Evolutionary conservation across 2,329 filamentous ascomycete genomes (phyloP).

Genomic region (Talaromyces sp.): DNA sequence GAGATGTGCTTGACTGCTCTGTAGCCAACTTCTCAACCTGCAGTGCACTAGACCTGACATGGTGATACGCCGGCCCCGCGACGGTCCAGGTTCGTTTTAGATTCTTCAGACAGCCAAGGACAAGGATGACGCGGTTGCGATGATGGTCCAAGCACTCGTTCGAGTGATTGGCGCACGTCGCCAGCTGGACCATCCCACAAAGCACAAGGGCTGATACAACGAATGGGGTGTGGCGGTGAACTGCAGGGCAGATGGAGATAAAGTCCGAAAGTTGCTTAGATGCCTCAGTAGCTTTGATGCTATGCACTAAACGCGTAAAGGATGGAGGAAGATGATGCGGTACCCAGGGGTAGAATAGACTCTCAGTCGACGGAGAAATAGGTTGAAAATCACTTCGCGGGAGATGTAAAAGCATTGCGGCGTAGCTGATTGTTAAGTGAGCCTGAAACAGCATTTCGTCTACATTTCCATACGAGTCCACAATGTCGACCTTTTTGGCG

Average conservation of each 20-base stretch:
- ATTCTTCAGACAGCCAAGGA: constrained; percentile 29
- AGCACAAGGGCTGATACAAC: constrained; percentile 18
- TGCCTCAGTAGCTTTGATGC: constrained; percentile 31
- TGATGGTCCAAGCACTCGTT: constrained; percentile 35
- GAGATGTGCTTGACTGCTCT: not conserved
- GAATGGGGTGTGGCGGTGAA: constrained; percentile 27
- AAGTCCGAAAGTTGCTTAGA: constrained; percentile 27
- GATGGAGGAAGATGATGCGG: constrained; percentile 24
- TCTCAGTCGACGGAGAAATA: constrained; percentile 18
- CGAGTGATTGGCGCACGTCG: constrained; percentile 27
- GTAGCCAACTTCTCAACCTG: constrained; percentile 11
- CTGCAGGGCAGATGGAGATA: constrained; percentile 27
- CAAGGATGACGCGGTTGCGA: constrained; percentile 30
- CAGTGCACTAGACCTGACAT: constrained; percentile 22
- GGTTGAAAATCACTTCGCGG: constrained; percentile 61
- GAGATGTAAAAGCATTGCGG: constrained; percentile 67
- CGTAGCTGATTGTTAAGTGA: constrained; percentile 34
- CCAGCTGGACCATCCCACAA: constrained; percentile 30
- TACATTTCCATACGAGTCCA: constrained; percentile 63
- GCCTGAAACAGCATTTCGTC: constrained; percentile 56
- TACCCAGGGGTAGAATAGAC: constrained; percentile 21
- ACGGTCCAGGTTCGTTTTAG: constrained; percentile 25
- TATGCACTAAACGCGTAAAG: constrained; percentile 28
- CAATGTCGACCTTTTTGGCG: constrained; percentile 59
- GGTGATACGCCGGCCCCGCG: constrained; percentile 20